A percentile compares a stretch with the other conserved stretches of the same genome.
These are phyloP conservation scores for Ophiobolus disseminans DNA, from an alignment of 2,329 filamentous ascomycete species.

Conservation along the genomic window DNA sequence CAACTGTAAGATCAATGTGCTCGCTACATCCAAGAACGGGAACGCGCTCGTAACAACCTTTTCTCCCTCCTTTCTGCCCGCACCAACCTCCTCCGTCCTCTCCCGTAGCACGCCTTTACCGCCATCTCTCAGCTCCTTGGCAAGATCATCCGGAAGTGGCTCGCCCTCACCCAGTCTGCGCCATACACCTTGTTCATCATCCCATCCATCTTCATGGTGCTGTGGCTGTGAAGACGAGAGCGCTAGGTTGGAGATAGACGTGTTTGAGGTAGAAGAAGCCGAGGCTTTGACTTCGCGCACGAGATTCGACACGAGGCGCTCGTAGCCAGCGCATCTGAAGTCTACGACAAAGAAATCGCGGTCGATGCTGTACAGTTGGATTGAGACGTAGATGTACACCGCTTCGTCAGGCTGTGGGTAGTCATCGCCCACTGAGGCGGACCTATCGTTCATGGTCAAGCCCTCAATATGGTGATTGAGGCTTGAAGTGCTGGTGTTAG, in stretches of 20 bases:
- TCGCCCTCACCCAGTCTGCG: constrained; percentile 42
- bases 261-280: constrained; percentile 20
- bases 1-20: constrained; percentile 89
- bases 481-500: constrained; percentile 39
- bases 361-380: constrained; percentile 74
- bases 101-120: constrained; percentile 48
- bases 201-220: constrained; percentile 40
- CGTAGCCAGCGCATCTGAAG: constrained; percentile 98
- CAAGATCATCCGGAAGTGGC: constrained; percentile 37
- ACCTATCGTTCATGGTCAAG: constrained; percentile 23
- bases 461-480: constrained; percentile 40
- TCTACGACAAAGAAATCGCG: constrained; percentile 93
- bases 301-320: constrained; percentile 71
- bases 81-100: constrained; percentile 52
- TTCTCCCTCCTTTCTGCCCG: constrained; percentile 70
- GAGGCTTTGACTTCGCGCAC: constrained; percentile 48
- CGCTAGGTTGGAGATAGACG: constrained; percentile 24
- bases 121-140: constrained; percentile 36
- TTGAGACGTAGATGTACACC: constrained; percentile 93
- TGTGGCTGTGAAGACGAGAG: constrained; percentile 21
- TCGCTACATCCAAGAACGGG: constrained; percentile 93
- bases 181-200: constrained; percentile 46
- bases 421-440: constrained; percentile 26
- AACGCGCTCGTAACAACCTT: constrained; percentile 96
- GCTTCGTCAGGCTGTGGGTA: constrained; percentile 64